These are phyloP conservation scores for Flaveria linearis DNA, from an alignment of 129 eudicot species.

Conservation along the genomic window DNA sequence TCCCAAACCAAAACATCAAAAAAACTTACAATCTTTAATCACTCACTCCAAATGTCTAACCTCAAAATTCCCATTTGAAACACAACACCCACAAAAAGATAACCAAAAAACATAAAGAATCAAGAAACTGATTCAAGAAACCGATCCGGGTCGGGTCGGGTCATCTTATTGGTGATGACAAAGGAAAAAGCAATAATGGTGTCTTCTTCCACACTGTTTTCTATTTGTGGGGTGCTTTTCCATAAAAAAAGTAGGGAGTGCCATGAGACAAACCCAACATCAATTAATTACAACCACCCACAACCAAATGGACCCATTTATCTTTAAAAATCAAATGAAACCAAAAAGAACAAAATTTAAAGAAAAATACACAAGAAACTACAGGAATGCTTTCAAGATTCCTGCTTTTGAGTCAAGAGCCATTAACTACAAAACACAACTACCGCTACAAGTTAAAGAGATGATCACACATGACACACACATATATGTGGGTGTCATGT, in stretches of 20 bases:
- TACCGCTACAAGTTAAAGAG: constrained; percentile 30
- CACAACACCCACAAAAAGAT: constrained; percentile 32
- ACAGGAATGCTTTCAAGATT: constrained; percentile 32
- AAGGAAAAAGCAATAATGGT: constrained; percentile 35
- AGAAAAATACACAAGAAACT: constrained; percentile 18
- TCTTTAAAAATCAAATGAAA: neutral
- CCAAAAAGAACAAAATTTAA: constrained; percentile 11
- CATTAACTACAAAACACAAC: constrained; percentile 28
- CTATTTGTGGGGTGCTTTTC: constrained; percentile 35
- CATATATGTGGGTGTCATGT: neutral
- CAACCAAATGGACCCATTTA: constrained; percentile 41
- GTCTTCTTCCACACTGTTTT: constrained; percentile 33
- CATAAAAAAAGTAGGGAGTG: constrained; percentile 35
- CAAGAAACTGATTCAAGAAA: constrained; percentile 20
- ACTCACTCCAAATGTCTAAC: neutral
- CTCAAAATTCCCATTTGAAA: constrained; percentile 22
- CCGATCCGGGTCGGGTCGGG: constrained; percentile 32
- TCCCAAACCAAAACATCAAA: constrained; percentile 36
- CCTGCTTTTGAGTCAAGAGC: constrained; percentile 40
- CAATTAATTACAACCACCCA: constrained; percentile 45
- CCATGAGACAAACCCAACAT: constrained; percentile 38
- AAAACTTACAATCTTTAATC: constrained; percentile 23
- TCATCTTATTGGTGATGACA: constrained; percentile 15
- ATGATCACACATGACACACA: neutral
- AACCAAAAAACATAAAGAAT: constrained; percentile 33